phyloP scores from a whole-genome alignment of 352 stramenopile genomes.

The Phytophthora tubulina region DNA sequence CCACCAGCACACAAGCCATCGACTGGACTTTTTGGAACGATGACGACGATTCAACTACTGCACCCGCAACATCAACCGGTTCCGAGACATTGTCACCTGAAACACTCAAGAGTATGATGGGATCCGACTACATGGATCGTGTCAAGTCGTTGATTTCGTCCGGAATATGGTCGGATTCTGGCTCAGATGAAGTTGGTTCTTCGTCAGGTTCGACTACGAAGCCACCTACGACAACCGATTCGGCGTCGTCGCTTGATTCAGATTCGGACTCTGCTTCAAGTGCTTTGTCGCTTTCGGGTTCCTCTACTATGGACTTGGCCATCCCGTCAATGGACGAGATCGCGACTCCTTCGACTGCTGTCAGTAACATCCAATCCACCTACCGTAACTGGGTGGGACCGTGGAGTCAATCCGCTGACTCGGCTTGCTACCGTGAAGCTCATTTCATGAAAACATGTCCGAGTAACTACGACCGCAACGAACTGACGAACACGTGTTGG shows the following conservation, averaged over 20 bases:
- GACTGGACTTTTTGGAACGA: conserved; percentile 48
- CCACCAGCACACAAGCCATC: conserved; percentile 37
- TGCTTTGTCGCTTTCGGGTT: conserved; percentile 1
- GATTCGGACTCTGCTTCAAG: neutral
- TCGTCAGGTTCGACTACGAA: conserved; percentile 1
- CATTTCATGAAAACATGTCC: conserved; percentile 50
- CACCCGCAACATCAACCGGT: neutral
- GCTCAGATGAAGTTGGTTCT: conserved; percentile 6
- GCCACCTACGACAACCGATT: neutral
- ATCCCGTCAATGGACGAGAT: conserved; percentile 17
- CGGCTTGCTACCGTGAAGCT: conserved; percentile 60
- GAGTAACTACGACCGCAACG: conserved; percentile 50
- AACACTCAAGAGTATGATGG: conserved; percentile 34
- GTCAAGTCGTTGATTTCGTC: conserved; percentile 35
- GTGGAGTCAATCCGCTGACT: conserved; percentile 39
- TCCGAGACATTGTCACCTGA: conserved; percentile 34
- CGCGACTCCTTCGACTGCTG: conserved; percentile 29
- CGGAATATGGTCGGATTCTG: conserved; percentile 6
- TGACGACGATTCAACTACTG: conserved; percentile 26
- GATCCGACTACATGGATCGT: conserved; percentile 40
- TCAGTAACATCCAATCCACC: conserved; percentile 14
- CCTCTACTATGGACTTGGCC: conserved; percentile 13
- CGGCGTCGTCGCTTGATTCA: conserved; percentile 2
- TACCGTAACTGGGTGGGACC: conserved; percentile 54
- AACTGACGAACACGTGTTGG: conserved; percentile 57